Evolutionary conservation across 202 grass and related monocot genomes (phyloP), one percentile per base, ranked within the genome.

Genomic region (Tripidium arundinaceum): DNA sequence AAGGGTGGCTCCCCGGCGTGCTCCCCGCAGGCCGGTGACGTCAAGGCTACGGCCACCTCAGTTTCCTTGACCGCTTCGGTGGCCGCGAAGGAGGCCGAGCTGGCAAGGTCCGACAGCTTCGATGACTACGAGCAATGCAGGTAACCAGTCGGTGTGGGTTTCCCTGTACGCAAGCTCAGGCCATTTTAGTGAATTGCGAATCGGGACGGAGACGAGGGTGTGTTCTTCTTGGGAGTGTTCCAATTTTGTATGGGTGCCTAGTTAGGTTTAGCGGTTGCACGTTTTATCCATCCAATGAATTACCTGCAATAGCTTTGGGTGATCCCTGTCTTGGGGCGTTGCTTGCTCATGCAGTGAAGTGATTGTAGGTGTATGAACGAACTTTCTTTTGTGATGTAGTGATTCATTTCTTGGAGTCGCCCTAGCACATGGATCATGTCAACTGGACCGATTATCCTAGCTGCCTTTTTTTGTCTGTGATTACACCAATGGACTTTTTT

Each of bases 51-150:
- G 57, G 81, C 31, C 8, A 29, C 60, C 8, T 58, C 81, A 43
- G 70, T 78, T 55, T 80, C 77, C n/a, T n/a, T n/a, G n/a, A n/a
- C n/a, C n/a, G n/a, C n/a, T n/a, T n/a, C n/a, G n/a, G n/a, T n/a
- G n/a, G 72, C 84, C 3, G 83, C 74, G 8, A 91, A 91, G 76
- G 91, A 81, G 68, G 85, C 47, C 0, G 92, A 66, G 49, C 62
- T 89, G 39, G 58, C 78, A 31, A 85, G 75, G 79, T 72, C 83
- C 4, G 88, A 87, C 42, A 94, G 92, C 70, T 87, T 89, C 80
- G 73, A 86, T 67, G 96, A 98, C 77, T 67, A 84, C 74, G 96
- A 98, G 75, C 78, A 93, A 85, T 98, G 96, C 92, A 98, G 96
- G 90, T 98, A 91, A 39, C 11, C 47, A 28, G 34, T 84, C 7